Conservation (phyloP, 441 rosid species). For the Populus hybrid region DNA sequence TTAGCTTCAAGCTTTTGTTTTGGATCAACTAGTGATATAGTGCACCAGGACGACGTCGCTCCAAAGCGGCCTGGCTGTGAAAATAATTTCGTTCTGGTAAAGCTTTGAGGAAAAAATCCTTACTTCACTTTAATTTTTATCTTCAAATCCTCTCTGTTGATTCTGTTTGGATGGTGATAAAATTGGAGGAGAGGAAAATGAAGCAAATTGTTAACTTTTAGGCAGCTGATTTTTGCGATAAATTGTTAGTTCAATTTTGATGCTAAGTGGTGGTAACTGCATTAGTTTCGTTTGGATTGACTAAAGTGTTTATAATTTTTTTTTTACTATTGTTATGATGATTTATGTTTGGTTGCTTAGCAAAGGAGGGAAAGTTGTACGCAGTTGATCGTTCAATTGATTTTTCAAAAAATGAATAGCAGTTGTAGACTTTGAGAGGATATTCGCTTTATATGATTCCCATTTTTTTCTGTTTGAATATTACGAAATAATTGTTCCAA, state of each 20-base stretch:
- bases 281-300: background rate
- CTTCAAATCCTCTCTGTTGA: background rate
- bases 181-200: background rate
- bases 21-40: slow-evolving; percentile 78
- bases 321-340: background rate
- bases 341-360: slow-evolving; percentile 22
- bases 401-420: background rate
- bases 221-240: background rate
- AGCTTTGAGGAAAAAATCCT: background rate
- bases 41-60: slow-evolving; percentile 75
- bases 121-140: slow-evolving; percentile 19
- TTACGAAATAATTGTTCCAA: background rate
- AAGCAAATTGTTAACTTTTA: background rate
- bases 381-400: background rate
- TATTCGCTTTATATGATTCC: background rate
- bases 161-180: background rate
- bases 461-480: background rate
- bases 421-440: background rate
- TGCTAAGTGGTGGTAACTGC: background rate
- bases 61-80: slow-evolving; percentile 97
- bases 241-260: background rate
- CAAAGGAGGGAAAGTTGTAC: background rate
- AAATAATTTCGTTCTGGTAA: slow-evolving; percentile 94
- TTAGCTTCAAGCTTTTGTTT: slow-evolving; percentile 32
- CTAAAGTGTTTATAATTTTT: background rate